Conservation (phyloP, 441 rosid species). For the Heliophila coronopifolia region DNA sequence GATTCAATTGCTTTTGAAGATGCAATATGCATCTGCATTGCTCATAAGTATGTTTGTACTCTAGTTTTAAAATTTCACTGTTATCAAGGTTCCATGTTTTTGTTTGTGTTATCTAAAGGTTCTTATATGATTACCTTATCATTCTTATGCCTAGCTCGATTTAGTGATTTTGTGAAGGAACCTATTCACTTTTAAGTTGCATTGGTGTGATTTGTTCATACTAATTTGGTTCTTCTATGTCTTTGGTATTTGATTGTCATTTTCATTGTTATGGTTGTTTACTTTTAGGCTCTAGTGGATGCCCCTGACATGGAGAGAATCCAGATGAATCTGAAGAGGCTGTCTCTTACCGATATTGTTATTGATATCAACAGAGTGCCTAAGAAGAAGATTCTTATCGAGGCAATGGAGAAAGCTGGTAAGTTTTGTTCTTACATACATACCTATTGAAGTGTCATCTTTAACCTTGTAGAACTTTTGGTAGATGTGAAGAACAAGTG, state of each 20-base stretch:
- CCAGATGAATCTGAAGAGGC: constrained; percentile 74
- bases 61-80: too few relatives aligned
- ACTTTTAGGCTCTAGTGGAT: constrained; percentile 51
- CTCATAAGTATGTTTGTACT: too few relatives aligned
- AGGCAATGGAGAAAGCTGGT: constrained; percentile 87
- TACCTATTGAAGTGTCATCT: background rate
- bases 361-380: constrained; percentile 69
- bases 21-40: too few relatives aligned
- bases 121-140: too few relatives aligned
- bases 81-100: too few relatives aligned
- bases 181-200: background rate
- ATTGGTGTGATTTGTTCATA: background rate
- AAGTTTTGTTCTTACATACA: background rate
- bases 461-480: background rate
- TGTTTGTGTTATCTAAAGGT: too few relatives aligned
- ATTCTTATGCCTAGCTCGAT: too few relatives aligned
- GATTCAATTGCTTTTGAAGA: too few relatives aligned
- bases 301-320: constrained; percentile 76
- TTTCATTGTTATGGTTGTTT: background rate
- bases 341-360: constrained; percentile 65
- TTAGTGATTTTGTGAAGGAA: too few relatives aligned
- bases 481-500: constrained; percentile 73
- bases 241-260: background rate
- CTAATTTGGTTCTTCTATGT: background rate
- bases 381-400: constrained; percentile 56